Evolutionary conservation across 2,329 filamentous ascomycete genomes (phyloP), one percentile per base, ranked within the genome.

Genomic region (Chrysosporium keratinophilum): DNA sequence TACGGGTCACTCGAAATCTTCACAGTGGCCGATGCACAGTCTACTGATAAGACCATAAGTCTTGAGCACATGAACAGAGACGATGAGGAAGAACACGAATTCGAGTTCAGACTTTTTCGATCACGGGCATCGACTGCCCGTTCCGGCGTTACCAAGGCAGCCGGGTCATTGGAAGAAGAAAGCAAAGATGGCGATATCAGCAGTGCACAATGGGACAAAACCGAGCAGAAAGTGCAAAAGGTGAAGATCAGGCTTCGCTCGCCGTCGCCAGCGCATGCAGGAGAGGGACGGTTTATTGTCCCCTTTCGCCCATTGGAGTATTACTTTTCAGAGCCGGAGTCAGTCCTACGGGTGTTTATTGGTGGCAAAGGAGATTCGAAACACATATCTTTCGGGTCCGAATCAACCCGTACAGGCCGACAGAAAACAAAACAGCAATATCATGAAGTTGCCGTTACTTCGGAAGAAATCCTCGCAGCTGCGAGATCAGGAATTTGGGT

Each of bases 41-140:
- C 51, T 31, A 9, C 37, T 28, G 31, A 28, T 23, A 14, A 31
- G 10, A 11, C 20, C 15, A 33, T 42, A 20, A 46, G 17, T 5
- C 41, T 49, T 5, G 49, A 54, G 39, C 41, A 52, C 50, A 44
- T 45, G 19, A 40, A 55, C 12, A 50, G 54, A 48, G 52, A 55
- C n/a, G 68, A 55, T 11, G 67, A 68, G 1, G 68, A 70, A 33
- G 70, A 73, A 52, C 67, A 71, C 53, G 70, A 72, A 56, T 73
- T 72, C 52, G 70, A 72, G 50, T 73, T 73, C 57, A 65, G 70
- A 6, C 57, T 73, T 12, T 73, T 73, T 61, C 69, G 64, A 42
- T 64, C 64, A 1, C 15, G 5, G 35, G 17, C 19, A 35, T 49
- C 15, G 45, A 47, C 1, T 41, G 17, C 43, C 41, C 14, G 50